Evolutionary conservation across 2,329 filamentous ascomycete genomes (phyloP), one percentile per base, ranked within the genome.

Genomic region (Clonostachys rosea): DNA sequence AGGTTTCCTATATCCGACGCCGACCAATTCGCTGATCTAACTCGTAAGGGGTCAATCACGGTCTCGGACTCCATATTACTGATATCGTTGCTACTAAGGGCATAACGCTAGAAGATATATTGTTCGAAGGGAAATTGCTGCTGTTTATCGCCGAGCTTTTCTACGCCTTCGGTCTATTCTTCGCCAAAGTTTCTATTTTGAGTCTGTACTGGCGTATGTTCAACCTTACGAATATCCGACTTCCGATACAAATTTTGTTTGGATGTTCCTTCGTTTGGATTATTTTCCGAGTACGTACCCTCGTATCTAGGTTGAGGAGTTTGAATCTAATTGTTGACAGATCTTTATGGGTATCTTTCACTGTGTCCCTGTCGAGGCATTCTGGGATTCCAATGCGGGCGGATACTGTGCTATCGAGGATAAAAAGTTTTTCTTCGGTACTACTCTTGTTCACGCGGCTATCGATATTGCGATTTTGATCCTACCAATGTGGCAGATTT

Each of bases 311-410:
- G 9, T 35, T 10, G 30, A 6, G 17, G n/a, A 39, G 18, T 6
- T 14, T 33, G 17, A 17, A 44, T 44, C 48, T 44, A 30, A 49
- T 42, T 10, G 42, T 35, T 43, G 9, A 8, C 30, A 47, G 45
- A 59, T 56, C 3, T 56, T 61, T 42, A 48, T 61, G 13, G 54
- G 51, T 5, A 56, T 61, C 18, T 62, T 62, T 47, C 56, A 59
- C 43, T 63, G 60, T 47, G 40, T 58, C 5, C 62, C 62, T 2
- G 50, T 64, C 8, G 51, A 58, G n/a, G 54, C 52, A 10, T 64
- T 60, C 44, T 65, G 60, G 61, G 51, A 58, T 17, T 47, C 47
- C 6, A 45, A 40, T 11, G 50, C 59, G 20, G 56, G 51, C 5
- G 45, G 45, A 13, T 48, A 50, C 11, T 65, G 62, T 48, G 49